Percentiles rank a stretch among this genome's conserved stretches.
Evolutionary conservation across 768 basidiomycete genomes (phyloP).

Genomic region (Kwoniella dejecticola): DNA sequence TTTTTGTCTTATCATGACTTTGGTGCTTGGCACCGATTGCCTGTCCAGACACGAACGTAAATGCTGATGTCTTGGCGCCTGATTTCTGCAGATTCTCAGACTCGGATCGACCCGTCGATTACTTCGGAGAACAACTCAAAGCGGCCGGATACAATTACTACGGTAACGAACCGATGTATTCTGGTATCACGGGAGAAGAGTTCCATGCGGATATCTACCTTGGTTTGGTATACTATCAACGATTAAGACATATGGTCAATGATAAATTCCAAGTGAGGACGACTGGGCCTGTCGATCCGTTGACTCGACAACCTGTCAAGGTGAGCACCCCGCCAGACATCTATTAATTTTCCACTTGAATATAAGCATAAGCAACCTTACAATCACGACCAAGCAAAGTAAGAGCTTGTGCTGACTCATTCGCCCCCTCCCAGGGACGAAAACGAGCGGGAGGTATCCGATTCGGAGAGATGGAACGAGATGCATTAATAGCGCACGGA

Average conservation of each 20-base stretch:
- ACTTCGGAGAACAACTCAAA: conserved; percentile 91
- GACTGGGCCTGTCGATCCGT: conserved; percentile 91
- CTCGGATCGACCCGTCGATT: conserved; percentile 93
- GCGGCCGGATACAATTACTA: conserved; percentile 98
- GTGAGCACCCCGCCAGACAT: too few relatives aligned
- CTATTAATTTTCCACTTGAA: not conserved
- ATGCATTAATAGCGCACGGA: conserved; percentile 96
- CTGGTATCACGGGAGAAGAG: conserved; percentile 97
- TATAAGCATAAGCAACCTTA: too few relatives aligned
- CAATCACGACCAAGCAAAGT: too few relatives aligned
- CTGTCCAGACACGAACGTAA: too few relatives aligned
- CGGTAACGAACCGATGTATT: conserved; percentile 99
- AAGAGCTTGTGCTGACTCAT: not conserved
- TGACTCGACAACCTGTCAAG: conserved; percentile 97
- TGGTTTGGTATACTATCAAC: conserved; percentile 97
- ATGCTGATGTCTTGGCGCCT: conserved; percentile 9
- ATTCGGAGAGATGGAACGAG: conserved; percentile 99
- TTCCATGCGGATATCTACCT: conserved; percentile 98
- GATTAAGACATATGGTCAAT: conserved; percentile 97
- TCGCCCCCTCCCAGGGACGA: conserved; percentile 67
- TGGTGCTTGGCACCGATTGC: too few relatives aligned
- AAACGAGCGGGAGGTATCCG: conserved; percentile 98
- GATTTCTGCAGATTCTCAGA: conserved; percentile 80
- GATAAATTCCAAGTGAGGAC: conserved; percentile 99
- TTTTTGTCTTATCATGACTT: too few relatives aligned